A percentile compares a stretch with the other conserved stretches of the same genome.
Conservation (phyloP, 805 yeast species). For the Candida ortonii region DNA sequence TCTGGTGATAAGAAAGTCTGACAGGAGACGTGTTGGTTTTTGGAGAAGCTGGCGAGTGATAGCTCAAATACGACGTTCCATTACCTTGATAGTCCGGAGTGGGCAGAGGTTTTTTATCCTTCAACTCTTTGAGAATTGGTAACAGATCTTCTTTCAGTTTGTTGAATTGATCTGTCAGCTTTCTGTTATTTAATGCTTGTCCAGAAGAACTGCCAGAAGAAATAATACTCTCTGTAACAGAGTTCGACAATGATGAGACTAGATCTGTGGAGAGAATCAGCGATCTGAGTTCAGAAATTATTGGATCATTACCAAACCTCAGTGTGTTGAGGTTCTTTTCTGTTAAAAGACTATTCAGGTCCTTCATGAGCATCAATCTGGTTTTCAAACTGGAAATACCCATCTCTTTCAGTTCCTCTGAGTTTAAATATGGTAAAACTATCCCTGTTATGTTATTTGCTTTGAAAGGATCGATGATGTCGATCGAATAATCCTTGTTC, state of each 20-base stretch:
- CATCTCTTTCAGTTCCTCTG: conserved; percentile 70
- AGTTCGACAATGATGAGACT: conserved; percentile 22
- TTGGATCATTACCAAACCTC: conserved; percentile 22
- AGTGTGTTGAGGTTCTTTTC: conserved; percentile 28
- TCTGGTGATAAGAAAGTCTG: conserved; percentile 18
- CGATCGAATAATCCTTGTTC: conserved; percentile 22
- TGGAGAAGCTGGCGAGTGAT: conserved; percentile 12
- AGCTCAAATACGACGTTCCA: conserved; percentile 4
- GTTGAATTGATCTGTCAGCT: conserved; percentile 51
- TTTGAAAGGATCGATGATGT: conserved; percentile 37
- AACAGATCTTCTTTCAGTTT: conserved; percentile 61
- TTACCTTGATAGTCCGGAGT: conserved; percentile 41
- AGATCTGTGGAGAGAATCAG: conserved; percentile 25
- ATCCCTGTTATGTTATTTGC: conserved; percentile 71
- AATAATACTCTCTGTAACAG: conserved; percentile 22
- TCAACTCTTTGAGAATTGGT: conserved; percentile 58
- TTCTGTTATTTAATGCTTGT: conserved; percentile 24
- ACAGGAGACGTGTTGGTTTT: conserved; percentile 9
- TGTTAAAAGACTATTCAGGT: conserved; percentile 51
- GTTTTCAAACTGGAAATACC: conserved; percentile 55
- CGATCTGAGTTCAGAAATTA: conserved; percentile 25
- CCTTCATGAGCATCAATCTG: conserved; percentile 58
- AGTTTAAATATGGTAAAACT: conserved; percentile 62
- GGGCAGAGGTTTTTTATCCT: conserved; percentile 67
- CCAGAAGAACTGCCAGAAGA: conserved; percentile 7